phyloP scores from a whole-genome alignment of 768 basidiomycete genomes.

The Trametopsis cervina region DNA sequence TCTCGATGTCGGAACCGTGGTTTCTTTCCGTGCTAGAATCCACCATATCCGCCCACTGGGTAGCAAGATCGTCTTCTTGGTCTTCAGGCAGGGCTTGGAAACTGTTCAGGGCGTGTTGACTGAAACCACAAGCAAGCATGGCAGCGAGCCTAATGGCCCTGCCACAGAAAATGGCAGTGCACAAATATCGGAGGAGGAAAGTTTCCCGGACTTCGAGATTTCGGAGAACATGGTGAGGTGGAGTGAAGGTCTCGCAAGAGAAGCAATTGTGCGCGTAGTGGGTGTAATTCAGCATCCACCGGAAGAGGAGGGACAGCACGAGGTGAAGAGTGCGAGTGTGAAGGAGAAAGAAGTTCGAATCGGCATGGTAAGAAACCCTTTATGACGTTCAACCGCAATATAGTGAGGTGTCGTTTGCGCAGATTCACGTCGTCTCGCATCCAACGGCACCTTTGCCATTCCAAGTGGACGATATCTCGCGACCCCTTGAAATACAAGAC shows the following conservation, averaged over 20 bases:
- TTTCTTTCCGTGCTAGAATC: slow-evolving; percentile 82
- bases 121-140: slow-evolving; percentile 30
- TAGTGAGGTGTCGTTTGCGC: not conserved
- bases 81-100: slow-evolving; percentile 77
- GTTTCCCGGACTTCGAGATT: slow-evolving; percentile 32
- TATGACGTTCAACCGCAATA: not conserved
- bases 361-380: slow-evolving; percentile 47
- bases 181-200: not conserved
- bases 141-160: slow-evolving; percentile 18
- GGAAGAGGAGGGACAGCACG: slow-evolving; percentile 34
- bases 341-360: slow-evolving; percentile 82
- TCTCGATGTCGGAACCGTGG: slow-evolving; percentile 56
- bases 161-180: slow-evolving; percentile 23
- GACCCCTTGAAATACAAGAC: slow-evolving; percentile 29
- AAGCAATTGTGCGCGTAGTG: slow-evolving; percentile 88
- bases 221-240: slow-evolving; percentile 98
- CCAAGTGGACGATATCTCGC: slow-evolving; percentile 25
- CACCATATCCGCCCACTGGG: slow-evolving; percentile 82
- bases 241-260: slow-evolving; percentile 70
- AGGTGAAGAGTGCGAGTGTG: slow-evolving; percentile 84
- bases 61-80: slow-evolving; percentile 87
- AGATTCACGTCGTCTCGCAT: slow-evolving; percentile 20
- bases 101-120: slow-evolving; percentile 81
- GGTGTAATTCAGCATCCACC: slow-evolving; percentile 73
- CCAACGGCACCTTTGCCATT: slow-evolving; percentile 23